A percentile compares a stretch with the other conserved stretches of the same genome.
Evolutionary conservation across 1,284 basidiomycete genomes (phyloP).

Genomic region (Taiwanofungus camphoratus): DNA sequence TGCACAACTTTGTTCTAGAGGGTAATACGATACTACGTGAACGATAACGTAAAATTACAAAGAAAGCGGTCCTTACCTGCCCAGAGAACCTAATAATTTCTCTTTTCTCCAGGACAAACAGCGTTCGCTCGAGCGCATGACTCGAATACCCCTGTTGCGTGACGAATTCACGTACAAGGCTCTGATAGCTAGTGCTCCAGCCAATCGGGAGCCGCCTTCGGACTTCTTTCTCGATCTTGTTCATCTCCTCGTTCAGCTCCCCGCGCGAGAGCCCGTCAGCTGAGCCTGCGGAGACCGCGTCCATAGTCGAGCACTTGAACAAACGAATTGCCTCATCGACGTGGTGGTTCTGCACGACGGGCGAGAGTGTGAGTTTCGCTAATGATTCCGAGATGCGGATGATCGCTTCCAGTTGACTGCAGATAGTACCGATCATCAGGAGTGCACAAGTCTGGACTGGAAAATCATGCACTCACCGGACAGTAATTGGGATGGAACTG

Average conservation of each 20-base stretch:
- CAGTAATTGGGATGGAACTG: slow-evolving; percentile 96
- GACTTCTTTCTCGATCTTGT: slow-evolving; percentile 89
- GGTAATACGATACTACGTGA: not conserved
- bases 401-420: slow-evolving; percentile 96
- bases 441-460: not conserved
- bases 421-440: not conserved
- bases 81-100: slow-evolving; percentile 90
- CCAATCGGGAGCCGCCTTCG: slow-evolving; percentile 87
- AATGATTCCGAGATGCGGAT: slow-evolving; percentile 97
- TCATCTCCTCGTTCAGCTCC: slow-evolving; percentile 93
- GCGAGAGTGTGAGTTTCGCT: slow-evolving; percentile 89
- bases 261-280: slow-evolving; percentile 91
- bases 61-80: slow-evolving; percentile 40
- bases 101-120: slow-evolving; percentile 93
- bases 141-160: slow-evolving; percentile 86
- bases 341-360: slow-evolving; percentile 87
- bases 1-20: slow-evolving; percentile 51
- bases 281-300: slow-evolving; percentile 91
- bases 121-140: slow-evolving; percentile 88
- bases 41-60: not conserved
- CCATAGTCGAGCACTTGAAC: slow-evolving; percentile 99
- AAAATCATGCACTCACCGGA: slow-evolving; percentile 58
- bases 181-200: slow-evolving; percentile 95
- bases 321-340: slow-evolving; percentile 98
- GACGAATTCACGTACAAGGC: slow-evolving; percentile 93